Percentiles rank a stretch among this genome's conserved stretches.
phyloP scores from a whole-genome alignment of 2,329 filamentous ascomycete genomes.

The Tolypocladium tundrense region DNA sequence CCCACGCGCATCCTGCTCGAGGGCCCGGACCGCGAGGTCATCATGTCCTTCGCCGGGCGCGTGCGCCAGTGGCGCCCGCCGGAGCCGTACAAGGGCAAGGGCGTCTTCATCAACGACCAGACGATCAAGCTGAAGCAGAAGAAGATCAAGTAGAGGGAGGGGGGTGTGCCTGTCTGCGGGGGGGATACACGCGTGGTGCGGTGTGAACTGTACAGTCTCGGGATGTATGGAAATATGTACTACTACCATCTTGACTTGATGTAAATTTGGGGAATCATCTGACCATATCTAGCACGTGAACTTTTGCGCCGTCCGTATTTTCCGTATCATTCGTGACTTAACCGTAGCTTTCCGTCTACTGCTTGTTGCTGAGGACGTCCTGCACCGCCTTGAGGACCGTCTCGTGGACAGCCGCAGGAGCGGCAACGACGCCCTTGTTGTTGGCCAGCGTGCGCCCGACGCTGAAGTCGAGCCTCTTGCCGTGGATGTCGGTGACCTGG shows the following conservation, averaged over 20 bases:
- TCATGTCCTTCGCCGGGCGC: slow-evolving; percentile 84
- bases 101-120: slow-evolving; percentile 95
- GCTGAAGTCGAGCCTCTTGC: slow-evolving; percentile 77
- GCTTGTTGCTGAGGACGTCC: slow-evolving; percentile 51
- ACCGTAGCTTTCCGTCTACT: slow-evolving; percentile 6
- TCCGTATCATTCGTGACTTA: neutral
- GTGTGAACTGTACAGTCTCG: neutral
- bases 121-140: slow-evolving; percentile 98
- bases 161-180: neutral
- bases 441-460: slow-evolving; percentile 73
- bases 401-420: slow-evolving; percentile 64
- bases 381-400: slow-evolving; percentile 74
- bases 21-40: slow-evolving; percentile 72
- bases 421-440: slow-evolving; percentile 92
- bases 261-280: neutral
- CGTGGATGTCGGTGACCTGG: slow-evolving; percentile 78
- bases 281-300: neutral
- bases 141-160: slow-evolving; percentile 68
- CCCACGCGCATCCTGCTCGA: slow-evolving; percentile 87
- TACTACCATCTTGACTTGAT: slow-evolving; percentile 3
- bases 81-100: slow-evolving; percentile 99
- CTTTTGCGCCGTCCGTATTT: neutral
- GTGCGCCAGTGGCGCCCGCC: slow-evolving; percentile 84
- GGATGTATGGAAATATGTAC: neutral
- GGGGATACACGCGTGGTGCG: neutral